Percentiles rank a stretch among this genome's conserved stretches.
These are phyloP conservation scores for Panicum miliaceum DNA, from an alignment of 176 grass and related monocot genomes.

Conservation along the genomic window DNA sequence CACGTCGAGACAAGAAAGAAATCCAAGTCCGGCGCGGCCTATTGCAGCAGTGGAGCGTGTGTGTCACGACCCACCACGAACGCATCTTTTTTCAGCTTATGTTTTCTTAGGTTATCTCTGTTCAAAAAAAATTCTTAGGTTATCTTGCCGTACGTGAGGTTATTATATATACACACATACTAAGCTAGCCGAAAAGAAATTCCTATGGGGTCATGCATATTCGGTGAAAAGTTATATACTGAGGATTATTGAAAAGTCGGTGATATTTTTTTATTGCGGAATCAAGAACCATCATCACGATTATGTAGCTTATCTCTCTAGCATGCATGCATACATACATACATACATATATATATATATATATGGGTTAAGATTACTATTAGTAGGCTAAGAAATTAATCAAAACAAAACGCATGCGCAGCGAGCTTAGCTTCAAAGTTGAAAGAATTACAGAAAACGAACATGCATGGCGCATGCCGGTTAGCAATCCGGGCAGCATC, in stretches of 20 bases:
- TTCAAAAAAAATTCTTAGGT: no score
- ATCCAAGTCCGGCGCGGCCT: no score
- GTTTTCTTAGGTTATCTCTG: no score
- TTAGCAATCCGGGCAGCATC: no score
- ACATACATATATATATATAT: background rate
- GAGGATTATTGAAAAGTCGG: background rate
- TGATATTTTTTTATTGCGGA: background rate
- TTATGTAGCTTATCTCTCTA: slow-evolving; percentile 4
- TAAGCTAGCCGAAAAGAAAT: background rate
- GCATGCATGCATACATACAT: background rate
- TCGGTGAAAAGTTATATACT: background rate
- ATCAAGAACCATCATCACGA: background rate
- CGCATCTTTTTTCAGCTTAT: no score
- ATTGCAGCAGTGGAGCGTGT: background rate
- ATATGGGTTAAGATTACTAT: no score
- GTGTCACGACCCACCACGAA: background rate
- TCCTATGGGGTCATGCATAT: background rate
- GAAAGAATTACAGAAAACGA: background rate
- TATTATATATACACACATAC: no score
- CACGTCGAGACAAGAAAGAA: slow-evolving; percentile 8
- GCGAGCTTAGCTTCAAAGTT: slow-evolving; percentile 26
- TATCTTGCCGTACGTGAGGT: no score
- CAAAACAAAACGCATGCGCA: no score
- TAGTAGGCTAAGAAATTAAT: background rate
- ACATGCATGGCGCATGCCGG: no score